Base-by-base conservation (phyloP, 169 alveolate genomes). In the Eimeria mitis region DNA sequence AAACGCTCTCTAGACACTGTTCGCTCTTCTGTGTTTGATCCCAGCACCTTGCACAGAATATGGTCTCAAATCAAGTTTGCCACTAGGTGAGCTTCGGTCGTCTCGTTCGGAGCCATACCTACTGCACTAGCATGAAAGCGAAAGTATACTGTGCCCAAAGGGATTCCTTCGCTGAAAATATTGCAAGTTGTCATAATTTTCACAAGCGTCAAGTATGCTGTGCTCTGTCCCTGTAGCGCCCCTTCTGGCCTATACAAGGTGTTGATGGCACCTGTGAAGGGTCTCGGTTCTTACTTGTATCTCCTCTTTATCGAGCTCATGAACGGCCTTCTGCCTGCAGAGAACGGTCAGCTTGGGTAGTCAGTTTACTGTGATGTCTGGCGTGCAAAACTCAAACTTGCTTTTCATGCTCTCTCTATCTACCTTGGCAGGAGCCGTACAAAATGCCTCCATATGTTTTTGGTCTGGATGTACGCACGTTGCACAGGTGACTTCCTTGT, bases 401-500 rank as follows among this genome's bases (percentile, higher is more conserved):
- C 4, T 31, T 65, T 4, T n/a, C n/a, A 44, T 23, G 61, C 56
- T 76, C 63, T 31, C 47, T 56, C n/a, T 31, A 0, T 44, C 65
- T 49, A n/a, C 65, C 65, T 49, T 49, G 9, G 88, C 88, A 78
- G 88, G 28, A 11, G 37, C n/a, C 44, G 42, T 28, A 78, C 88
- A 28, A 28, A 47, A 13, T 78, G 44, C 28, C 54, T 21, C 31
- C 79, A 61, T 2, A 7, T 70, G 4, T 87, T 8, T 63, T n/a
- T 25, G 63, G 40, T 47, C 68, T 47, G 40, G 47, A 37, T 85
- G 47, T 40, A n/a, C 54, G 90, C 75, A 1, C 56, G 0, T 19
- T 31, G 73, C 90, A n/a, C 71, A 87, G 94, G 94, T 44, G 94
- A 87, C 63, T 87, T 87, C 31, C 94, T 87, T 65, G 83, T 87